Evolutionary conservation across 1,284 basidiomycete species (phyloP), one percentile per base, ranked within the genome.

Genomic region (Malassezia furfur): DNA sequence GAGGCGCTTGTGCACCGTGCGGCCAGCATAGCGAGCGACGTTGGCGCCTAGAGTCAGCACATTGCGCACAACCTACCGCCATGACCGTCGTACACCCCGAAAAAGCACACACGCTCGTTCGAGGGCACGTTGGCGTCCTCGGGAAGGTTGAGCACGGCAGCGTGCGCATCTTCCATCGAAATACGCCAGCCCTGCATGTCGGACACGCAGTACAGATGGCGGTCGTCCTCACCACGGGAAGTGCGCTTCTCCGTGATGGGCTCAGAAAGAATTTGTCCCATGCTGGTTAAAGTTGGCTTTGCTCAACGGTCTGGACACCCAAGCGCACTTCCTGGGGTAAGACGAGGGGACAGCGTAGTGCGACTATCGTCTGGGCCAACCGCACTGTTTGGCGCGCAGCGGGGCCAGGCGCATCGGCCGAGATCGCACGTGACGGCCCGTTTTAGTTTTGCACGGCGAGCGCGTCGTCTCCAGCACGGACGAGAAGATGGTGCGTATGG

Each of bases 111-210:
- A 50, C 77, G 50, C 70, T 62, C 62, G 12, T 50, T 21, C 47
- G 47, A 31, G 5, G 19, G 8, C 1, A 25, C 39, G 17, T 48
- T 62, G 22, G 54, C 54, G 40, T 66, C 60, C 12, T 64, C 62
- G 40, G 67, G 61, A 31, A 68, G 56, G 35, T 56, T 60, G 38
- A 96, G 79, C 30, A 89, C 79, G 48, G 84, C 81, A n/a, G 89
- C 81, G 77, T 98, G 94, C 2, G 93, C 85, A 74, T 99, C 94
- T 78, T 99, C 94, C 94, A 99, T 98, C 68, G 93, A 85, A 78
- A 96, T 87, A 77, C 94, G 82, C 94, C 94, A 99, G 66, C 94
- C 94, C 78, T 99, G 94, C 94, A 98, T 98, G 79, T 96, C 91
- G 40, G 87, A 86, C 47, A 96, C 81, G 10, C 83, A 87, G 76